Evolutionary conservation across 2,329 filamentous ascomycete species (phyloP), one percentile per base, ranked within the genome.

Genomic region (Karstenula rhodostoma): DNA sequence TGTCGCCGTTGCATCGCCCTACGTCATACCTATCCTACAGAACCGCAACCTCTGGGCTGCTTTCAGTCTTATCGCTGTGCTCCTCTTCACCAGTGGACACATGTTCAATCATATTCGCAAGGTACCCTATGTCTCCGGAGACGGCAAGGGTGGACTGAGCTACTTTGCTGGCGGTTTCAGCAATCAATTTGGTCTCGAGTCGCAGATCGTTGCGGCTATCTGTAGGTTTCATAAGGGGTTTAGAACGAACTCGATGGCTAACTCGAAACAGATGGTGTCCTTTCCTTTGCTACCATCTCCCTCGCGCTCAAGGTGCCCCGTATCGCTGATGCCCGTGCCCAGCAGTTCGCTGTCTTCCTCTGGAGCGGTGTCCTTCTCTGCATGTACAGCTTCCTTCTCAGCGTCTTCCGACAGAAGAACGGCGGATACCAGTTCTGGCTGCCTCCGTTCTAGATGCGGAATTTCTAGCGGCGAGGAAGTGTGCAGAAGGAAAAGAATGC

Each of bases 21-120:
- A 94, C 71, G 73, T 97, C 13, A 75, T 94, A 12, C 94, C 94
- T 3, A 73, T 97, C 61, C 78, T 97, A 37, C 92, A 93, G 78
- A 97, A 90, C 83, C 90, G 94, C 69, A 98, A 96, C 73, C 81
- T 98, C 19, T 99, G 95, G 95, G 94, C 94, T 25, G 92, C 91
- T 23, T 80, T 96, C 72, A 96, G 91, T 78, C 83, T 99, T 68
- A 93, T 98, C 72, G 85, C 89, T 15, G 94, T 99, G 64, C 86
- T 99, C 44, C 84, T 97, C 59, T 99, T 98, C 81, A 97, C 91
- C 49, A 95, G 91, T 70, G 96, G 95, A 42, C 94, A 98, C 80
- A 99, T 99, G 96, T 99, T 96, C 86, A 99, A 98, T 79, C 94
- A 97, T 75, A 99, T 99, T 74, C 88, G 96, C 70, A 94, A 95